A percentile compares a stretch with the other conserved stretches of the same genome.
These are phyloP conservation scores for Pseudoscleropodium purum DNA, from an alignment of 225 moss, liverwort and hornwort species.

Conservation along the genomic window DNA sequence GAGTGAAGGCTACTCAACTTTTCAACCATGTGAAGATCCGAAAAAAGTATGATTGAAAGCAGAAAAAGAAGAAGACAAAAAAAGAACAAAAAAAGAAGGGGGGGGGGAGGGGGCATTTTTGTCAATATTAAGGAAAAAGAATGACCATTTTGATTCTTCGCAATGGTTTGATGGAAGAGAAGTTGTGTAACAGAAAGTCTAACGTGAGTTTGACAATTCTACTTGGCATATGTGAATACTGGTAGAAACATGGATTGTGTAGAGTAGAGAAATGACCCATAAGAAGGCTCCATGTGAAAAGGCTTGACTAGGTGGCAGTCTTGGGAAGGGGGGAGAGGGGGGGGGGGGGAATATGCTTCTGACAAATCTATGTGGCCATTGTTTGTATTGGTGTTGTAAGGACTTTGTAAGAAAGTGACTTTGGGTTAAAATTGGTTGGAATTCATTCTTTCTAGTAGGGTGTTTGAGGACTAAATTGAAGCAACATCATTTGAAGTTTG, in stretches of 20 bases:
- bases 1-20: not conserved
- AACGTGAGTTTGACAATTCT: not conserved
- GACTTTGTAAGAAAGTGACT: not conserved
- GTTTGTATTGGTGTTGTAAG: not conserved
- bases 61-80: no score
- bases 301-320: rapidly evolving
- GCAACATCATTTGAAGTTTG: rapidly evolving
- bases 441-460: no score
- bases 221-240: rapidly evolving
- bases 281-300: rapidly evolving
- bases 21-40: not conserved
- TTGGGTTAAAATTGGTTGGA: not conserved
- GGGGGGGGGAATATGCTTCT: not conserved
- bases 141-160: rapidly evolving
- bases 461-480: not conserved
- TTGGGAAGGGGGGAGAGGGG: not conserved
- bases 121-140: no score
- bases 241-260: rapidly evolving
- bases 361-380: rapidly evolving
- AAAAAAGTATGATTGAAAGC: not conserved
- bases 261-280: rapidly evolving
- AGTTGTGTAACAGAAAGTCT: not conserved
- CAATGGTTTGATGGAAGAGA: not conserved
- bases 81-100: rapidly evolving
- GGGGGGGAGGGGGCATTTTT: no score